Evolutionary conservation across 352 stramenopile genomes (phyloP).

Genomic region (Globisporangium lucens): DNA sequence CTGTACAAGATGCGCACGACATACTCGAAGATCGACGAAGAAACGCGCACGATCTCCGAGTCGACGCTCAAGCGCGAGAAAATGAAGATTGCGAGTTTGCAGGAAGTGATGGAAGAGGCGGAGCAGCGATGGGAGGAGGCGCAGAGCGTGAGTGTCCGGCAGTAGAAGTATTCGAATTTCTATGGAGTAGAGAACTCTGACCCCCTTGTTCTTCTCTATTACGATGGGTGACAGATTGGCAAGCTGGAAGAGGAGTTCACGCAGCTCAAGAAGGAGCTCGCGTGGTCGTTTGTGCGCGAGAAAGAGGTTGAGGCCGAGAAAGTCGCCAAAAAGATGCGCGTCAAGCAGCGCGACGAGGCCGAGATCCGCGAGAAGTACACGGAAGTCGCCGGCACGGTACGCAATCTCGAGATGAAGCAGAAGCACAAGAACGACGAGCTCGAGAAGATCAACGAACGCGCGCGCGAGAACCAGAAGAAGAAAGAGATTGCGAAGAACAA

Average conservation of each 20-base stretch:
- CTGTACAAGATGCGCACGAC: conserved; percentile 89
- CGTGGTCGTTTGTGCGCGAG: conserved; percentile 79
- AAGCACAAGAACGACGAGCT: conserved; percentile 64
- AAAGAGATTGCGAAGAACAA: conserved; percentile 54
- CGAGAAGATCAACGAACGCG: conserved; percentile 42
- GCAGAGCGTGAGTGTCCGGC: conserved; percentile 43
- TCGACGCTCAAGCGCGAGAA: conserved; percentile 64
- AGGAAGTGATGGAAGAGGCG: conserved; percentile 61
- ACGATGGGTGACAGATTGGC: conserved; percentile 40
- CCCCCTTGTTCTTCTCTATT: conserved; percentile 6
- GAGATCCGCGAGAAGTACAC: conserved; percentile 38
- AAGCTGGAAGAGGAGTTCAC: conserved; percentile 70
- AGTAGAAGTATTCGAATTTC: not conserved
- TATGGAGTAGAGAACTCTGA: not conserved
- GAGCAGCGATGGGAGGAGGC: conserved; percentile 73
- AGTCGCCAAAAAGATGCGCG: conserved; percentile 52
- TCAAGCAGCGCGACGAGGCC: conserved; percentile 44
- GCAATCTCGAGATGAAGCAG: conserved; percentile 54
- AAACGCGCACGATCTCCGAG: conserved; percentile 62
- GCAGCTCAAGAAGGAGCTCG: conserved; percentile 72
- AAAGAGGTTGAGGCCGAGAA: conserved; percentile 53
- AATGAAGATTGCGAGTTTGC: conserved; percentile 51
- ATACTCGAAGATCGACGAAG: conserved; percentile 86
- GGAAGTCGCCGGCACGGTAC: conserved; percentile 43
- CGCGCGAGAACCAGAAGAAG: conserved; percentile 36